phyloP scores from a whole-genome alignment of 768 basidiomycete species.

The Macrocybe gigantea region DNA sequence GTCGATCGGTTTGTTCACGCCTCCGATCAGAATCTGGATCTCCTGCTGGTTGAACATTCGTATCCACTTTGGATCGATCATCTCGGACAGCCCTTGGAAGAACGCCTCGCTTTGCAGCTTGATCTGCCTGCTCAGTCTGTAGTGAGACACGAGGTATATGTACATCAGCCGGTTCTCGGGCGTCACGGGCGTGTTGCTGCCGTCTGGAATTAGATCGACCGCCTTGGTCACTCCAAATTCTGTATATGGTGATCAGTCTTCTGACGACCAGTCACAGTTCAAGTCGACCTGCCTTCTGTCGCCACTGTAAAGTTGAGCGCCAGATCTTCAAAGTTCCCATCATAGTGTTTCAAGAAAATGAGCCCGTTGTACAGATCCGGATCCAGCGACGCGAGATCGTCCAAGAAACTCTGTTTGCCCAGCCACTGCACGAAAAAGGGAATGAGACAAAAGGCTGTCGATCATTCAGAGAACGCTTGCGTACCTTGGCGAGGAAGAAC shows the following conservation, averaged over 20 bases:
- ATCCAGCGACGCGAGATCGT: constrained; percentile 89
- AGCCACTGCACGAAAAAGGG: constrained; percentile 59
- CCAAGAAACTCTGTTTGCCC: constrained; percentile 85
- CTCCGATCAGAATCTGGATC: constrained; percentile 86
- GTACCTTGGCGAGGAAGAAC: constrained; percentile 88
- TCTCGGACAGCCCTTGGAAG: constrained; percentile 88
- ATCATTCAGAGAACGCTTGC: constrained; percentile 3
- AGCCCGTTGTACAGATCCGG: constrained; percentile 90
- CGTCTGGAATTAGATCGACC: constrained; percentile 76
- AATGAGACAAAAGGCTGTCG: not conserved
- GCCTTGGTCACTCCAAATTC: constrained; percentile 80
- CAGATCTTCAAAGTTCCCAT: constrained; percentile 81
- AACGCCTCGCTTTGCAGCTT: constrained; percentile 78
- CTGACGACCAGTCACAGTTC: not conserved
- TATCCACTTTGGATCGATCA: constrained; percentile 89
- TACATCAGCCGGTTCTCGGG: constrained; percentile 86
- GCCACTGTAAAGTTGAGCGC: constrained; percentile 87
- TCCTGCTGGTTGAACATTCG: constrained; percentile 98
- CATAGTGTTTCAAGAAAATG: constrained; percentile 88
- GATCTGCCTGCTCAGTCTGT: constrained; percentile 86
- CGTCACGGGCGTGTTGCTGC: constrained; percentile 79
- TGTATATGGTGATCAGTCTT: constrained; percentile 16
- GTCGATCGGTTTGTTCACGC: constrained; percentile 80
- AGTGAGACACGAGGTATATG: constrained; percentile 85
- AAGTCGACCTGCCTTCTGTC: constrained; percentile 58